Percentiles rank a stretch among this genome's conserved stretches.
Conservation (phyloP, 225 moss, liverwort and hornwort species). For the Climacium dendroides region DNA sequence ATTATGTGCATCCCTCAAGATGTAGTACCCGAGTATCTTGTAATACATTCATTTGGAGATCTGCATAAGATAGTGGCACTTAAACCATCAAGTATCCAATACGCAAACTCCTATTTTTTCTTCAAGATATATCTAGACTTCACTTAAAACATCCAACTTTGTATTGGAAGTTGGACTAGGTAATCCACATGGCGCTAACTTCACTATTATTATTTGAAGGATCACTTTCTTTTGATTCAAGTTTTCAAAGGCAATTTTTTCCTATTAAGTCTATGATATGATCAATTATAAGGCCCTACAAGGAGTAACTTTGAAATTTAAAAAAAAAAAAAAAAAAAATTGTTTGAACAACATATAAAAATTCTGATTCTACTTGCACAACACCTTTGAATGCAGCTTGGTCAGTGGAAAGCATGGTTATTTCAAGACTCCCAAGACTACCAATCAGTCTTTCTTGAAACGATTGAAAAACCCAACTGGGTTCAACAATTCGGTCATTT, state of each 20-base stretch:
- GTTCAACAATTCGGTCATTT: slow-evolving; percentile 26
- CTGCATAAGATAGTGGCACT: not conserved
- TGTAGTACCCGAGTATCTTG: rapidly evolving
- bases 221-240: not conserved
- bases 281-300: not conserved
- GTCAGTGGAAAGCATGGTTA: not conserved
- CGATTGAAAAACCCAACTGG: slow-evolving; percentile 10
- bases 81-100: not conserved
- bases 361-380: not conserved
- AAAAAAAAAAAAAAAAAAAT: no score
- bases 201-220: no score
- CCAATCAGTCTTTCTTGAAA: slow-evolving; percentile 31
- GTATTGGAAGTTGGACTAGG: not conserved
- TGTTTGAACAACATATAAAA: not conserved
- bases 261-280: no score
- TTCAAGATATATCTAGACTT: not conserved
- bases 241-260: not conserved
- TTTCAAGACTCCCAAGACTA: slow-evolving; percentile 32
- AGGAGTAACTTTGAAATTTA: not conserved
- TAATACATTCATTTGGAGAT: rapidly evolving
- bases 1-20: not conserved
- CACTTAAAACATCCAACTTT: not conserved
- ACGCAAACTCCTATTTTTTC: not conserved
- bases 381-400: not conserved
- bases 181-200: not conserved